Evolutionary conservation across 2,329 filamentous ascomycete species (phyloP), one percentile per base, ranked within the genome.

Genomic region (Colletotrichum costaricense): DNA sequence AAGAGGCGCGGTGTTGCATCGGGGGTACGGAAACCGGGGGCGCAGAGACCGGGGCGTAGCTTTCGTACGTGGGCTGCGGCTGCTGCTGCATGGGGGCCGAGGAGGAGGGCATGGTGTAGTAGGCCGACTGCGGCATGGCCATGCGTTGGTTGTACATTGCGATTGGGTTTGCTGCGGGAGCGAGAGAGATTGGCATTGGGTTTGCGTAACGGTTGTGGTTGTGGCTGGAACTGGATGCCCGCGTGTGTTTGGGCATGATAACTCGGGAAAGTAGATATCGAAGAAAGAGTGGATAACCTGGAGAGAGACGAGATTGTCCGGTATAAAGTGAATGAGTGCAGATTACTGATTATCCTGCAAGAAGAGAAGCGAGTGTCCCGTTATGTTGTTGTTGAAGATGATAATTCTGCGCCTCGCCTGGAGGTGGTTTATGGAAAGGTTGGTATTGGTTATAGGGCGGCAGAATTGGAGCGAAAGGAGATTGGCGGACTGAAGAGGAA

Each of bases 1-100:
- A 91, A 42, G 90, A 90, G 28, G 90, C 85, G 60, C 90, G 88
- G 76, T 88, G 84, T 46, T 85, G 85, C 56, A 83, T 80, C 3
- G 83, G 79, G 30, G 83, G 75, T 79, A 83, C 7, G 78, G 81
- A 66, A 70, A 80, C 72, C 67, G 79, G 69, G 63, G 82, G 82
- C 59, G 78, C 74, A 42, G 81, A 76, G 11, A 78, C 77, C n/a
- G 77, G 76, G 49, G 82, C 76, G 72, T 86, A 87, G 9, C 81
- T 76, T 22, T 86, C 84, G 76, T 87, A 87, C 57, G 78, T 77
- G 24, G 78, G 73, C 49, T 74, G 72, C n/a, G 56, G 56, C 67
- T 82, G 80, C 7, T 80, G 77, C 71, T 83, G 82, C 72, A 83
- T 81, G 22, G 83, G 69, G 9, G 82, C 75, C 24, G 81, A 75